These are phyloP conservation scores for Canna indica DNA, from an alignment of 176 grass and related monocot genomes.

Conservation along the genomic window DNA sequence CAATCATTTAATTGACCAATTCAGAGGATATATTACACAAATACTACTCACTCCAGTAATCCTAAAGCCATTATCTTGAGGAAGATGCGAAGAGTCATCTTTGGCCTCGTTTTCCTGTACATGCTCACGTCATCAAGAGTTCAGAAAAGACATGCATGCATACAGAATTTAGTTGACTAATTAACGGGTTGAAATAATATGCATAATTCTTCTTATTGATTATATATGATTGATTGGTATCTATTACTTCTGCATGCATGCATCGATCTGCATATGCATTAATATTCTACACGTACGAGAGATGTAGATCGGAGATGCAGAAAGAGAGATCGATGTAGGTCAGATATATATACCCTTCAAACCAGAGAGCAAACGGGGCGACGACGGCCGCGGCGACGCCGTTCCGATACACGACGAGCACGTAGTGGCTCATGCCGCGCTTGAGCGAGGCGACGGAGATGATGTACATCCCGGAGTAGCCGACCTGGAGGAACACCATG, in stretches of 20 bases:
- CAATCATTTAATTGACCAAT: neutral
- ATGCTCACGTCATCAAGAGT: too few species aligned
- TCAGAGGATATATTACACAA: too few species aligned
- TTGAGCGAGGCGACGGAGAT: conserved; percentile 63
- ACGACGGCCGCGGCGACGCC: conserved; percentile 56
- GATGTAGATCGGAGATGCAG: neutral
- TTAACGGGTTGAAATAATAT: too few species aligned
- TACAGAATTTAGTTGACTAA: too few species aligned
- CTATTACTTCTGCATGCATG: too few species aligned
- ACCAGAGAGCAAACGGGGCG: conserved; percentile 76
- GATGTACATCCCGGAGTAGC: conserved; percentile 88
- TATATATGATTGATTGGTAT: too few species aligned
- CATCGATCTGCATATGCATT: too few species aligned
- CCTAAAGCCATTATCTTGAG: conserved; percentile 60
- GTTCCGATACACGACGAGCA: conserved; percentile 87
- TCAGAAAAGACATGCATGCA: neutral
- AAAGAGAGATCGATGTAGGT: neutral
- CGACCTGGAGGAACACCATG: conserved; percentile 88
- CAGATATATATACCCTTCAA: conserved; percentile 37
- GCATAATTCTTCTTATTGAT: too few species aligned
- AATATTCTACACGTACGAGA: neutral
- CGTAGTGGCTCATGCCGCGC: conserved; percentile 80
- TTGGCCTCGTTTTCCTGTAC: conserved; percentile 73
- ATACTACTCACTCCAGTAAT: conserved; percentile 59
- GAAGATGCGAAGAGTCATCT: conserved; percentile 48